Base-by-base conservation (phyloP, 1,139 yeast genomes). In the Geotrichum armillariae region DNA sequence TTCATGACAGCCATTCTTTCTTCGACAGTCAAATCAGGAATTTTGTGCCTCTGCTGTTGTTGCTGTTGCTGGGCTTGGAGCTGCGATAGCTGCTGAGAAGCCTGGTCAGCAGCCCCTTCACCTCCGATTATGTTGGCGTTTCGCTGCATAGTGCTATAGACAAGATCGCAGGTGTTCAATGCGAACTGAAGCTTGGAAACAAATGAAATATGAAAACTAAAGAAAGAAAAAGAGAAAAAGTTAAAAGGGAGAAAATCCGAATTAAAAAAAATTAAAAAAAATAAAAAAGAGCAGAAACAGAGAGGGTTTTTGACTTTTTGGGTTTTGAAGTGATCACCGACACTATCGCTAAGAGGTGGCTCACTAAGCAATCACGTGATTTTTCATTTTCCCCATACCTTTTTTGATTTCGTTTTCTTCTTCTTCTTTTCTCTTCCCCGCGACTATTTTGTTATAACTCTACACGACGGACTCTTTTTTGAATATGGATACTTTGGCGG, bases 11-110 rank as follows among this genome's bases (percentile, higher is more conserved):
- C 11, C 44, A 8, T 34, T 7, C 38, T 7, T 27, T 46, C 41
- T 25, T 36, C 33, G n/a, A 43, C 20, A 18, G 43, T 38, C 5
- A 40, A 25, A 14, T 16, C 35, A 20, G 32, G 14, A 8, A 40
- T 22, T 22, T 14, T 32, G 18, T 31, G 23, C 14, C 31, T 31
- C 29, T 25, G 34, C 34, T 43, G 47, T 21, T 37, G 40, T 14
- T 43, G 47, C 17, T 34, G 47, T 17, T 34, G 47, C 21, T 36
- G 41, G 2, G 14, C 41, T 14, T 41, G 50, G 21, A 18, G 17
- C 17, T 33, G 37, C 18, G 27, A 41, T 21, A 31, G 34, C 7
- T 27, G 22, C 29, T 25, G 29, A 25, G 37, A 18, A 14, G 37
- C 37, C 6, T 25, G 20, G 5, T 17, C 9, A 9, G 37, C 14